Evolutionary conservation across 208 protist species (phyloP).

Genomic region (Zelonia costaricensis): DNA sequence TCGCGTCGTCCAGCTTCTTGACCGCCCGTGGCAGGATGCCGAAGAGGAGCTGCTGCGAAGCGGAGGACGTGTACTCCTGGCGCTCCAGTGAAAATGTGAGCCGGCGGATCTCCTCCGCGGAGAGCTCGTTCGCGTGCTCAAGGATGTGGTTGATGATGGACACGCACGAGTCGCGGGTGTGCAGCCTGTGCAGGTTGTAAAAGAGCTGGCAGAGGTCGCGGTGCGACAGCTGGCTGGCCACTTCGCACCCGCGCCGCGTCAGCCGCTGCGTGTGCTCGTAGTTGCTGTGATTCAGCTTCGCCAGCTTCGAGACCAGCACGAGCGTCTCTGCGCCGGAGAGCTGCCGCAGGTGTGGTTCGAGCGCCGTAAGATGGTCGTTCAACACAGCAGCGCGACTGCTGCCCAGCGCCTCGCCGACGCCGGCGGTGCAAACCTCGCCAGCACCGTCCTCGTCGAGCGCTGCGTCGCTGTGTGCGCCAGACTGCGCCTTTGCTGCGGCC

Average conservation of each 20-base stretch:
- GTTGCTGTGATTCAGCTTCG: slow-evolving; percentile 68
- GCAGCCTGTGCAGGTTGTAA: slow-evolving; percentile 75
- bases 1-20: slow-evolving; percentile 31
- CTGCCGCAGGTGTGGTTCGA: slow-evolving; percentile 55
- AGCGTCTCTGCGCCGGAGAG: slow-evolving; percentile 48
- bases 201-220: slow-evolving; percentile 65
- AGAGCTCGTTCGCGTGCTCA: slow-evolving; percentile 36
- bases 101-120: slow-evolving; percentile 47
- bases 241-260: slow-evolving; percentile 73
- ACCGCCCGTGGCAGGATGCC: slow-evolving; percentile 46
- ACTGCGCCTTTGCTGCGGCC: neutral
- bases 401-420: slow-evolving; percentile 17
- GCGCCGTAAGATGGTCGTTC: slow-evolving; percentile 41
- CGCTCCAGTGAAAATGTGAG: slow-evolving; percentile 59
- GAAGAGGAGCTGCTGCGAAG: slow-evolving; percentile 47
- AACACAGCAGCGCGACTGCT: slow-evolving; percentile 31
- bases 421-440: neutral
- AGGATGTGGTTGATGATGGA: slow-evolving; percentile 73
- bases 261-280: slow-evolving; percentile 68
- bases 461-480: too few relatives aligned
- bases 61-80: slow-evolving; percentile 67
- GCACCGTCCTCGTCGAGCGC: neutral
- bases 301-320: slow-evolving; percentile 52
- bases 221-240: slow-evolving; percentile 42
- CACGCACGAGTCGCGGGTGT: slow-evolving; percentile 75